phyloP scores from a whole-genome alignment of 2,329 filamentous ascomycete genomes.

The Cytospora piceae region DNA sequence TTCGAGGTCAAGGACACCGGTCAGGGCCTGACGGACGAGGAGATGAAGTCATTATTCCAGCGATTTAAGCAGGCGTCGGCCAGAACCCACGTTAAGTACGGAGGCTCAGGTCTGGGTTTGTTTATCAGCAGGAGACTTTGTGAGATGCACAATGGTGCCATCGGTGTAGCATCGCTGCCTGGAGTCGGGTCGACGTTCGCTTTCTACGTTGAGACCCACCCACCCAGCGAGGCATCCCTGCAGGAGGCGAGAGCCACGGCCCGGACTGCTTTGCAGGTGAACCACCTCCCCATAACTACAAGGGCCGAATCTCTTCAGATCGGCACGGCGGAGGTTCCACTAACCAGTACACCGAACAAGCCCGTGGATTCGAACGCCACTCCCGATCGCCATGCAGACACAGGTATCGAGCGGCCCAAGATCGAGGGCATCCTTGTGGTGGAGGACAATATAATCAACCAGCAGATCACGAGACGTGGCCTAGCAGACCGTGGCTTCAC shows the following conservation, averaged over 20 bases:
- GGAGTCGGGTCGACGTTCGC: constrained; percentile 76
- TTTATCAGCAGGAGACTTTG: constrained; percentile 82
- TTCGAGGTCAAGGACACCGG: constrained; percentile 80
- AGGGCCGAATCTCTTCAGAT: constrained; percentile 30
- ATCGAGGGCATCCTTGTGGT: constrained; percentile 56
- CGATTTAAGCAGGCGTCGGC: constrained; percentile 75
- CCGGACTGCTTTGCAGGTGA: constrained; percentile 39
- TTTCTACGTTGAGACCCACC: constrained; percentile 69
- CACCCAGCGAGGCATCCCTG: constrained; percentile 45
- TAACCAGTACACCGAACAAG: constrained; percentile 27
- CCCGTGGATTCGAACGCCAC: constrained; percentile 3
- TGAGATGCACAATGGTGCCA: constrained; percentile 78
- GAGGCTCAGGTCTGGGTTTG: constrained; percentile 73
- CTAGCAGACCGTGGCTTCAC: constrained; percentile 54
- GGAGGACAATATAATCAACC: constrained; percentile 65
- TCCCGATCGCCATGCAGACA: constrained; percentile 17
- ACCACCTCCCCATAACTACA: constrained; percentile 30
- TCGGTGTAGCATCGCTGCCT: constrained; percentile 71
- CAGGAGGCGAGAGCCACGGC: constrained; percentile 47
- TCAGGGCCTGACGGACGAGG: constrained; percentile 66
- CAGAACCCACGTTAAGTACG: constrained; percentile 73
- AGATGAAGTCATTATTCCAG: constrained; percentile 72
- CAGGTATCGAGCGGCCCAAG: constrained; percentile 28
- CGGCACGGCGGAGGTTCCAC: constrained; percentile 28
- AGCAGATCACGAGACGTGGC: constrained; percentile 57